Evolutionary conservation across 1,139 yeast genomes (phyloP), one percentile per base, ranked within the genome.

Genomic region (Yamadazyma friedrichii): DNA sequence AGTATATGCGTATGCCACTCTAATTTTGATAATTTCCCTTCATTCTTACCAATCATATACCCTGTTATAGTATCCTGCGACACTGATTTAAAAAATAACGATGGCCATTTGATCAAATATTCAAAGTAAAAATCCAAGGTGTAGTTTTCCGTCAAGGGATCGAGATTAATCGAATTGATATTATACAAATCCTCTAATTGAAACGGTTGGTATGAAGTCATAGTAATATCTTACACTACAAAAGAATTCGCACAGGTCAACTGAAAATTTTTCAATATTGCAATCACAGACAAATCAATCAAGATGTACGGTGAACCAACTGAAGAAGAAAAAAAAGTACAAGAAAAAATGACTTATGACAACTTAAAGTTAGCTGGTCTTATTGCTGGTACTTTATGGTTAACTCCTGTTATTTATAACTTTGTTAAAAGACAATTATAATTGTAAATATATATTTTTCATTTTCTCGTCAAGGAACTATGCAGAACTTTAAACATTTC

Each of bases 1-100:
- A 98, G 89, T 43, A 94, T 89, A 61, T 94, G 99, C 0, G 96
- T 81, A 57, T 94, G 99, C 96, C 97, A 93, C 50, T 89, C 95
- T 41, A 75, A 78, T 13, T 75, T 79, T 16, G 70, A 66, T 31
- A 70, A 48, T 41, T 64, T 55, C 1, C 98, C 98, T 61, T 94
- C 98, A 3, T 95, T 84, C 62, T 94, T 94, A n/a, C 95, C 98
- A 80, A 94, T 82, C 95, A 94, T 83, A 55, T 85, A 85, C 0
- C 93, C 94, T 36, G 84, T 78, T 15, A 78, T 70, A 35, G 65
- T 67, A n/a, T 49, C 55, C 45, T 44, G 38, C 36, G 61, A 44
- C 6, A 64, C 64, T 11, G 91, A 79, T 58, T 88, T 86, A 74
- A 89, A 91, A 62, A 91, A 86, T 42, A 94, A 68, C 26, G 89